Evolutionary conservation across 495 filamentous ascomycete species (phyloP), one percentile per base, ranked within the genome.

Genomic region (Xylaria bambusicola): DNA sequence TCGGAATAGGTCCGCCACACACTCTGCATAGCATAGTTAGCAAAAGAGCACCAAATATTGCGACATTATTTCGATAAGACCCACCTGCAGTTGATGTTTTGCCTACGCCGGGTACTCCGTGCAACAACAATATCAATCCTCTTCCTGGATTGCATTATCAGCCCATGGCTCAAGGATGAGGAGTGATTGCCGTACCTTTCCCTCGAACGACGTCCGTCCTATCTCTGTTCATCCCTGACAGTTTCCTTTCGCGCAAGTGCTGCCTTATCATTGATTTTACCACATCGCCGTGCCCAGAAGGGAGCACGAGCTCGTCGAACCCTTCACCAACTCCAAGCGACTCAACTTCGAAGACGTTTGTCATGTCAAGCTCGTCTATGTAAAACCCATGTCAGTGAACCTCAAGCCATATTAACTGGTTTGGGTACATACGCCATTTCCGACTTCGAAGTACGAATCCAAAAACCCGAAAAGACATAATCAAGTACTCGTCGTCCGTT

Each of bases 21-120:
- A 56, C 57, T 72, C 70, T 72, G 17, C 17, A n/a, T 1, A 8
- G 1, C 27, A 10, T 17, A 2, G 33, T 53, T 12, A 53, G 50
- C 8, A 33, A 33, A 33, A 33, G 29, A 33, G 10, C 5, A 33
- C 5, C 5, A 33, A 33, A 33, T 5, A 33, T 5, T 33, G 10
- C 5, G 29, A 33, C 29, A 5, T 33, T 5, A 33, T 4, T 23
- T 13, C 18, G 13, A 1, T 35, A 1, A 8, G 21, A 35, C 38
- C 18, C 2, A 73, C 73, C 73, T 3, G 75, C 76, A 20, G 77
- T 79, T 1, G 69, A 65, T 5, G 76, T 77, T 60, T 78, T 78
- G 0, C 77, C 77, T 0, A 78, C 74, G 0, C 80, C 80, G 4
- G 80, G 80, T 0, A 66, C 67, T 0, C 74, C 80, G 44, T 80